Conservation (phyloP, 2,329 filamentous ascomycete species). For the Verruconis gallopava region DNA sequence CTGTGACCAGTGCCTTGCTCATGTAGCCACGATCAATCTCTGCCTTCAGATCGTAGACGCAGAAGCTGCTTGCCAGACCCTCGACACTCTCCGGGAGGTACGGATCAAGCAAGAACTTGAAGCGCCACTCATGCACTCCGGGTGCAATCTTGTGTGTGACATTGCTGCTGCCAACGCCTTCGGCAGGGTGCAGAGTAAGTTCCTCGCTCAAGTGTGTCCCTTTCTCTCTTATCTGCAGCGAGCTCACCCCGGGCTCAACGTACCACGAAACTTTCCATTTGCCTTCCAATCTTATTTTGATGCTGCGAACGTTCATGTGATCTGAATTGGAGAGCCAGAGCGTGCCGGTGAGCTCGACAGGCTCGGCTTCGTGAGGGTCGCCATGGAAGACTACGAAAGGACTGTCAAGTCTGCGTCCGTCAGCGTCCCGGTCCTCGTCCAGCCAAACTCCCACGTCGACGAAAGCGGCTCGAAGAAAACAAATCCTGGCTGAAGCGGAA, state of each 20-base stretch:
- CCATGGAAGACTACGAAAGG: slow-evolving; percentile 38
- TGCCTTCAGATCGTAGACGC: slow-evolving; percentile 84
- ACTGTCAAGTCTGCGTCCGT: slow-evolving; percentile 29
- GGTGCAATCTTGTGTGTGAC: slow-evolving; percentile 35
- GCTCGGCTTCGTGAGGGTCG: slow-evolving; percentile 31
- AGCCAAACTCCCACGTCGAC: background rate
- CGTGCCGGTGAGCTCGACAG: slow-evolving; percentile 32
- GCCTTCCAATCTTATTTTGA: slow-evolving; percentile 34
- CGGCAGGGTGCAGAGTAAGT: slow-evolving; percentile 31
- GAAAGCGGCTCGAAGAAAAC: too few species aligned
- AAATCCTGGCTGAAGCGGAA: too few species aligned
- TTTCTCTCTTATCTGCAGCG: slow-evolving; percentile 33
- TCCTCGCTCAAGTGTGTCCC: slow-evolving; percentile 33
- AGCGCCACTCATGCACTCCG: slow-evolving; percentile 36
- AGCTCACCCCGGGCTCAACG: slow-evolving; percentile 24
- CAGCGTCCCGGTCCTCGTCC: background rate
- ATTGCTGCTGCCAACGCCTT: slow-evolving; percentile 20
- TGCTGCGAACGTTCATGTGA: slow-evolving; percentile 33
- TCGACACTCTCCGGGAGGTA: slow-evolving; percentile 72
- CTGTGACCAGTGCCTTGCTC: slow-evolving; percentile 70
- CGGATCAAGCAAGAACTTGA: slow-evolving; percentile 34
- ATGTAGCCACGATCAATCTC: slow-evolving; percentile 79
- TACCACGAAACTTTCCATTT: slow-evolving; percentile 33
- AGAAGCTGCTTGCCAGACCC: slow-evolving; percentile 71
- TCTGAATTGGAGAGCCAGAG: slow-evolving; percentile 34